Evolutionary conservation across 352 stramenopile genomes (phyloP).

Genomic region (Globisporangium rhizosaccharum): DNA sequence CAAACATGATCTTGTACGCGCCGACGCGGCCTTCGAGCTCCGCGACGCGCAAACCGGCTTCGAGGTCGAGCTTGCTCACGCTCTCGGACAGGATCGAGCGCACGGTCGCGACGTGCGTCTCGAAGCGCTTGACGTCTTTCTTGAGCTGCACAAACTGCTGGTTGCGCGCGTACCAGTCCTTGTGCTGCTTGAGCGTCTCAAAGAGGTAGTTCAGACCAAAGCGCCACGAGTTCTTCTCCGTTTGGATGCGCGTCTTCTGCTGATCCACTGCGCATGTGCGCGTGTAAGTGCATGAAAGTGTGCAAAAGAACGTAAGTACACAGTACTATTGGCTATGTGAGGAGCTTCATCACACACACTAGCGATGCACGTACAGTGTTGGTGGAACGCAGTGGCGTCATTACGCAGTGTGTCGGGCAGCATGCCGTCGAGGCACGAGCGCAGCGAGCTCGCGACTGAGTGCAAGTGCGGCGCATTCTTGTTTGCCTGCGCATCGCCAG

Average conservation of each 20-base stretch:
- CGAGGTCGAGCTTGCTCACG: constrained; percentile 79
- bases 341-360: neutral
- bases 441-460: constrained; percentile 75
- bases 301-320: neutral
- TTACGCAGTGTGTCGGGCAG: constrained; percentile 81
- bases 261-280: constrained; percentile 37
- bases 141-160: constrained; percentile 85
- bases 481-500: constrained; percentile 2
- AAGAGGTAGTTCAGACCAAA: constrained; percentile 88
- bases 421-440: constrained; percentile 82
- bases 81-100: constrained; percentile 70
- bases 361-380: constrained; percentile 44
- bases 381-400: constrained; percentile 63
- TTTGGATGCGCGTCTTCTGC: constrained; percentile 68
- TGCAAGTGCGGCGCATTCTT: constrained; percentile 80
- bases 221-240: constrained; percentile 85
- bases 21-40: constrained; percentile 82
- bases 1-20: constrained; percentile 87
- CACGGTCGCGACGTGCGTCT: constrained; percentile 67
- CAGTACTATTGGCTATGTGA: neutral
- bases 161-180: constrained; percentile 86
- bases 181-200: constrained; percentile 86
- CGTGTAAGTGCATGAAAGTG: neutral
- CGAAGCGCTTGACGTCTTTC: constrained; percentile 79
- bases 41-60: constrained; percentile 73